Evolutionary conservation across 2,329 filamentous ascomycete species (phyloP).

Genomic region (Albophoma yamanashiensis): DNA sequence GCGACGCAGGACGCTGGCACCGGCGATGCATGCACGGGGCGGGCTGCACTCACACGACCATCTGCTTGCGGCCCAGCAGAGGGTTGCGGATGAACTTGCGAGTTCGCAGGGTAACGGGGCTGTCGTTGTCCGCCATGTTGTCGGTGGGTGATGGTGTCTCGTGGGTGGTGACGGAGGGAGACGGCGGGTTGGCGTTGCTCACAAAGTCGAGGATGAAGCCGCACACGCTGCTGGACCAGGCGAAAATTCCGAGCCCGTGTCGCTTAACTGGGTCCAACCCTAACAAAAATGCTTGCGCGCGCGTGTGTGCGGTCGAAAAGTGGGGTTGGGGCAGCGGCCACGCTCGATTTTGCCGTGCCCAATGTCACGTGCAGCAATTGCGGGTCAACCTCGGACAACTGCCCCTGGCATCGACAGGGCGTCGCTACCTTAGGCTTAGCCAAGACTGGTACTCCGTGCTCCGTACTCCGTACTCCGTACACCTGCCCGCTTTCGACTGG

Average conservation of each 20-base stretch:
- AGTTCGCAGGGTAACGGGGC: conserved; percentile 78
- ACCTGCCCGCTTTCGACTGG: neutral
- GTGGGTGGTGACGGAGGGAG: conserved; percentile 18
- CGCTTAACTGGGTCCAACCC: conserved; percentile 36
- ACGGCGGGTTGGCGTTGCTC: conserved; percentile 15
- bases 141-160: conserved; percentile 30
- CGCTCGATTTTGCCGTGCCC: neutral
- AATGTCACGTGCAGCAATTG: neutral
- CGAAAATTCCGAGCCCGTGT: conserved; percentile 26
- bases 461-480: too few relatives aligned
- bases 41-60: conserved; percentile 81
- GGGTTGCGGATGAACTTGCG: conserved; percentile 99
- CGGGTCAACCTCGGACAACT: neutral
- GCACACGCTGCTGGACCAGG: conserved; percentile 15
- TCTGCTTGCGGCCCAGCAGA: conserved; percentile 97
- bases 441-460: too few relatives aligned
- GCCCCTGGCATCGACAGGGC: too few relatives aligned
- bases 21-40: conserved; percentile 1
- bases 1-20: neutral
- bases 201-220: conserved; percentile 17
- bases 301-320: neutral
- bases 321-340: neutral
- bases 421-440: too few relatives aligned
- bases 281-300: conserved; percentile 18
- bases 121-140: conserved; percentile 82